Percentiles rank a stretch among this genome's conserved stretches.
phyloP scores from a whole-genome alignment of 164 flowering plant genomes.

The Umbellularia californica region DNA sequence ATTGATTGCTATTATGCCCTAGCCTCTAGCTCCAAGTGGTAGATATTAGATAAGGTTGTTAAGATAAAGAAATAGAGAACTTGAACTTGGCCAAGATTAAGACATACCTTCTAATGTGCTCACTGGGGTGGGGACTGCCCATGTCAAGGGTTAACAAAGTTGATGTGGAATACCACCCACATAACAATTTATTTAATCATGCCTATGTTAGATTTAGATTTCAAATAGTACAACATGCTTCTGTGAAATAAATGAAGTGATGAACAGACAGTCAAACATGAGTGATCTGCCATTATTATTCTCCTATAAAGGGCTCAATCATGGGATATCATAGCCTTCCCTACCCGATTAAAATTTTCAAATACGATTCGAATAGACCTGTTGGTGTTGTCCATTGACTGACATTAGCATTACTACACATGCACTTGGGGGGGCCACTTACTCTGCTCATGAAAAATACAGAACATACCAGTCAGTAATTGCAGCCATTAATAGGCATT shows the following conservation, averaged over 20 bases:
- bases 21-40: not conserved
- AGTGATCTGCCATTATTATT: not conserved
- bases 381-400: no score
- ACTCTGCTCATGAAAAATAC: no score
- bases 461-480: no score
- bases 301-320: not conserved
- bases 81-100: not conserved
- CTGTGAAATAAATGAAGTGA: not conserved
- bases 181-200: not conserved
- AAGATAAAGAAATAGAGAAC: not conserved
- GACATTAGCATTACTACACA: no score
- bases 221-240: not conserved
- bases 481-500: no score
- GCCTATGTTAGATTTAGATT: not conserved
- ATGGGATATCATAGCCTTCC: not conserved
- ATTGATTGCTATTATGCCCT: not conserved
- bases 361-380: not conserved
- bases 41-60: not conserved
- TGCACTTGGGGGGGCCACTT: no score
- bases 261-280: not conserved
- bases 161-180: not conserved
- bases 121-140: not conserved
- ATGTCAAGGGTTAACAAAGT: not conserved
- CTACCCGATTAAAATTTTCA: not conserved
- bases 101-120: not conserved